Base-by-base conservation (phyloP, 495 filamentous ascomycete species). In the Glonium stellatum region DNA sequence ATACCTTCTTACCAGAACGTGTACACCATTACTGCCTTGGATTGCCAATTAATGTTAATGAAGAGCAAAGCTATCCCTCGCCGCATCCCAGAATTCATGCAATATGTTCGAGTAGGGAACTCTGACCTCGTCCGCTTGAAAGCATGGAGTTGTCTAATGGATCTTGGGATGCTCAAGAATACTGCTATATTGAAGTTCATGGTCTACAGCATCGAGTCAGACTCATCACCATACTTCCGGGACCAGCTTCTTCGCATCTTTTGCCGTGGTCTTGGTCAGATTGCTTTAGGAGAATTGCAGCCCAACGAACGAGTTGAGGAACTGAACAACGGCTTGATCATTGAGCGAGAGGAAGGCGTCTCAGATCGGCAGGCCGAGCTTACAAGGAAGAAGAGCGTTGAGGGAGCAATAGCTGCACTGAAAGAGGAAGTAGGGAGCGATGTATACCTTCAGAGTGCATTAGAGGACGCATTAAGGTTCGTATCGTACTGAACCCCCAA, bases 1-100 rank as follows among this genome's bases (percentile, higher is more conserved):
- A 87, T 87, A 0, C 82, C 85, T 36, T 95, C 91, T 0, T 95
- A 87, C 71, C 90, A 96, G 57, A 99, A 97, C 63, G 79, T 95
- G 56, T 90, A 90, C 70, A 90, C 95, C 0, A 79, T 80, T 37
- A 87, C 92, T 5, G 90, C 90, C 3, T 73, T 97, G 21, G 79
- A 87, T n/a, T 90, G 88, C 72, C 83, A 87, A 60, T 79, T 83
- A 71, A 79, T 76, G 50, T 74, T 96, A 23, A 88, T 89, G 78
- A 82, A 87, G 69, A 85, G 83, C 10, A 79, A 81, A 12, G 79
- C 90, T 48, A 82, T 87, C 31, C 79, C 83, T 1, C 54, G 75
- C 13, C 80, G 84, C 46, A 69, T 82, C 0, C 72, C 83, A 66
- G 84, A 88, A 55, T 89, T 97, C 70, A 69, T 95, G 34, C 83